Evolutionary conservation across 768 basidiomycete species (phyloP).

Genomic region (Hirschioporus abietinus): DNA sequence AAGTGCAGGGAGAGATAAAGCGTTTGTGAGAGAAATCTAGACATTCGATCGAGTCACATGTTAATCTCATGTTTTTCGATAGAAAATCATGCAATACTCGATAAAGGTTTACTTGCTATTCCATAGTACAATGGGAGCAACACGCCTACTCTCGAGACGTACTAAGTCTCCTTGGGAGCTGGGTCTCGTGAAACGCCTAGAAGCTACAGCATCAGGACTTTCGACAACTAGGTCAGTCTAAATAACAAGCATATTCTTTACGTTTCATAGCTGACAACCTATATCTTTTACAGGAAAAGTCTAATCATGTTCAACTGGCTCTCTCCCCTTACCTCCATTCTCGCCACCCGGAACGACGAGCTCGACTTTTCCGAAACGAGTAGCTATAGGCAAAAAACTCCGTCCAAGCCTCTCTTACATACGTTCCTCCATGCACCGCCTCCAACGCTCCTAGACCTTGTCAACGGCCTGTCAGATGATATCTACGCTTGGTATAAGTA

Average conservation of each 20-base stretch:
- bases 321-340: constrained; percentile 63
- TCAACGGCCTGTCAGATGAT: constrained; percentile 73
- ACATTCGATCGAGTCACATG: constrained; percentile 4
- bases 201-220: constrained; percentile 58
- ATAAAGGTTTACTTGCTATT: constrained; percentile 69
- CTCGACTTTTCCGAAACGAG: not conserved
- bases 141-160: constrained; percentile 41
- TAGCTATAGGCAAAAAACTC: constrained; percentile 7
- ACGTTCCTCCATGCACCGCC: constrained; percentile 76
- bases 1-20: constrained; percentile 79
- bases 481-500: constrained; percentile 61
- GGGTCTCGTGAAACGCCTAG: constrained; percentile 53
- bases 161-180: constrained; percentile 48
- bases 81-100: constrained; percentile 89
- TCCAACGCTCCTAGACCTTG: constrained; percentile 73
- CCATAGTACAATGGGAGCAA: constrained; percentile 48
- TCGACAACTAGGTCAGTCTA: constrained; percentile 63
- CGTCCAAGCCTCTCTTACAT: constrained; percentile 59
- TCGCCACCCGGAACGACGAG: constrained; percentile 29
- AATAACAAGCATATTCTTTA: not conserved
- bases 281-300: constrained; percentile 50
- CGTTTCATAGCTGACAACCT: constrained; percentile 6
- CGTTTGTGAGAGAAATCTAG: constrained; percentile 53
- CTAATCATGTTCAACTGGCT: constrained; percentile 85
- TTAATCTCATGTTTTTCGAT: constrained; percentile 9